Conservation (phyloP, 2,329 filamentous ascomycete genomes). For the Cercospora berteroae region DNA sequence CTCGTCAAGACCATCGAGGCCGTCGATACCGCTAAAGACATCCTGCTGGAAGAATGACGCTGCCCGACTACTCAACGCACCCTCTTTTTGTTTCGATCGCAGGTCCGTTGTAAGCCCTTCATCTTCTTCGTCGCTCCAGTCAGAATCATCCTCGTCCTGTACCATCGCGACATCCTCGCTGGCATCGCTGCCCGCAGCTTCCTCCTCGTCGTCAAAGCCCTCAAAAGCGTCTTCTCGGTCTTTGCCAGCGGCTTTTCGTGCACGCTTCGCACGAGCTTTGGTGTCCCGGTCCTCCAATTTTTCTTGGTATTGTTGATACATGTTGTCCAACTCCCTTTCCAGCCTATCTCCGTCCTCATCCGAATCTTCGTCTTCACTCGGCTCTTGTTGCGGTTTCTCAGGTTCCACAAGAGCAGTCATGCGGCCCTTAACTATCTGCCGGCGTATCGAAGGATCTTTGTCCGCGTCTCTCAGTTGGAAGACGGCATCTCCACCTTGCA, state of each 20-base stretch:
- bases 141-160: slow-evolving; percentile 61
- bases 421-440: slow-evolving; percentile 67
- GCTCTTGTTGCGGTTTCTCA: slow-evolving; percentile 42
- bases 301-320: slow-evolving; percentile 85
- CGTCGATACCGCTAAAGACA: slow-evolving; percentile 81
- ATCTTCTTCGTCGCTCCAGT: slow-evolving; percentile 51
- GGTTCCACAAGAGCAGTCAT: slow-evolving; percentile 68
- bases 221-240: slow-evolving; percentile 88
- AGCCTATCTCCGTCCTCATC: slow-evolving; percentile 80
- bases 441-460: slow-evolving; percentile 66
- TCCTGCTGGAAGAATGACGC: slow-evolving; percentile 91
- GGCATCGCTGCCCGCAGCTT: slow-evolving; percentile 47
- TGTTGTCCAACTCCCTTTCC: slow-evolving; percentile 77
- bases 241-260: slow-evolving; percentile 60
- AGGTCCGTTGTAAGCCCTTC: slow-evolving; percentile 60
- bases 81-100: slow-evolving; percentile 44
- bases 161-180: slow-evolving; percentile 54
- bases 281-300: slow-evolving; percentile 75
- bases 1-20: slow-evolving; percentile 46
- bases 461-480: slow-evolving; percentile 83
- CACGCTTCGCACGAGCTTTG: slow-evolving; percentile 87
- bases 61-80: slow-evolving; percentile 76
- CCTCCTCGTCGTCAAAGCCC: slow-evolving; percentile 65
- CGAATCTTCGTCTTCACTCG: slow-evolving; percentile 59
- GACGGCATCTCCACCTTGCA: slow-evolving; percentile 72